phyloP scores from a whole-genome alignment of 2,329 filamentous ascomycete species.

The Stachybotrys chlorohalonatus region DNA sequence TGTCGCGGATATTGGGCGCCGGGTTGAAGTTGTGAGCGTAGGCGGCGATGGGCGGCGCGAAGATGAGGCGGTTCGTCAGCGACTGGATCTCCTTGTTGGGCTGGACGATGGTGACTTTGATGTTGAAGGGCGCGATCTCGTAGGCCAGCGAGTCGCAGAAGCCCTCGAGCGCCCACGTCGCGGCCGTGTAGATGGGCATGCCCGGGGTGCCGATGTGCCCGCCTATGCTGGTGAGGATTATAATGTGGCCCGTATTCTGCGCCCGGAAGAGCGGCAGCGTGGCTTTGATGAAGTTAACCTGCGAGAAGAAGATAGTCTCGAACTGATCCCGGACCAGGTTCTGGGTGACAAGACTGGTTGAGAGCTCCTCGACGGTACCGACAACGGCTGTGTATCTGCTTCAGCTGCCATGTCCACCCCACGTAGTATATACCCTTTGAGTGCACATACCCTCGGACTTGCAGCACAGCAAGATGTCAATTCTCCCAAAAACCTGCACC shows the following conservation, averaged over 20 bases:
- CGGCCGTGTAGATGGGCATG: constrained; percentile 82
- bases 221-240: constrained; percentile 81
- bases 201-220: constrained; percentile 90
- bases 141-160: constrained; percentile 94
- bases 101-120: constrained; percentile 93
- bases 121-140: constrained; percentile 93
- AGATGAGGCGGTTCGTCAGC: constrained; percentile 77
- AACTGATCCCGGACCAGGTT: constrained; percentile 85
- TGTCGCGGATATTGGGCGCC: constrained; percentile 74
- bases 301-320: constrained; percentile 89
- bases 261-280: constrained; percentile 69
- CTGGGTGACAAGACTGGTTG: constrained; percentile 60
- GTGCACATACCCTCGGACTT: constrained; percentile 63
- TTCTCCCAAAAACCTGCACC: constrained; percentile 70
- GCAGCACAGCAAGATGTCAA: constrained; percentile 88
- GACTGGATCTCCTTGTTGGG: constrained; percentile 88
- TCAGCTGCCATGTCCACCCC: background rate
- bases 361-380: constrained; percentile 84
- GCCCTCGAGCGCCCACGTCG: constrained; percentile 90
- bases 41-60: constrained; percentile 65
- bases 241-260: constrained; percentile 79
- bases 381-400: constrained; percentile 54
- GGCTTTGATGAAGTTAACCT: constrained; percentile 92
- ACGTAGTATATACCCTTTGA: constrained; percentile 3
- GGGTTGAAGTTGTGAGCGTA: constrained; percentile 32